Evolutionary conservation across 441 rosid genomes (phyloP), one percentile per base, ranked within the genome.

Genomic region (Adansonia rubrostipa): DNA sequence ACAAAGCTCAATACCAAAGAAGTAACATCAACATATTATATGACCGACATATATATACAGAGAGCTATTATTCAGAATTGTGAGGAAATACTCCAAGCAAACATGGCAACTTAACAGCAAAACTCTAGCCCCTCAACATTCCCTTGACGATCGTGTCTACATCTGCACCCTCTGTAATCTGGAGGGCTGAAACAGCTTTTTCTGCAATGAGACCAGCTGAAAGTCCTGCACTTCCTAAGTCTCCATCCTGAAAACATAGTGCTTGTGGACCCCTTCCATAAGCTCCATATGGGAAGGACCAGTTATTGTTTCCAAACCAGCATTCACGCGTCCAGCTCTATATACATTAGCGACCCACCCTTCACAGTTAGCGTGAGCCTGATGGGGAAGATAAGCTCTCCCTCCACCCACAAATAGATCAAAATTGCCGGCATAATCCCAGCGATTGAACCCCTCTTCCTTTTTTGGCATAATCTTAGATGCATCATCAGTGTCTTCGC

Each of bases 401-500:
- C 81, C 83, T 76, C 85, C 91, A 42, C 79, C 86, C 82, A 86
- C 80, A 54, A 87, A 82, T 36, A 91, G 60, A 77, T 90, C 86
- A 57, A 87, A 74, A 14, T 81, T 84, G 48, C 82, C 63, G 45
- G 83, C 79, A 79, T 82, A 86, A 60, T 82, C 87, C 96, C 91
- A 88, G 9, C 85, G 83, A 75, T 79, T 74, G 81, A 85, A 85
- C 28, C 87, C 87, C 6, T 86, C 84, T 56, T 89, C 91, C 63
- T 85, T 78, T 40, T 89, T 85, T 45, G 88, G 81, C 83, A 87
- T 83, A 79, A 89, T 77, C 40, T 85, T 81, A 81, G 92, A 83
- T 54, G 96, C 84, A 77, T 91, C 99, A 85, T 92, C 98, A 71
- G 96, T 88, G 81, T 95, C 99, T 78, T 95, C 97, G 62, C 96